phyloP scores from a whole-genome alignment of 2,329 filamentous ascomycete genomes.

The Didymella exigua region DNA sequence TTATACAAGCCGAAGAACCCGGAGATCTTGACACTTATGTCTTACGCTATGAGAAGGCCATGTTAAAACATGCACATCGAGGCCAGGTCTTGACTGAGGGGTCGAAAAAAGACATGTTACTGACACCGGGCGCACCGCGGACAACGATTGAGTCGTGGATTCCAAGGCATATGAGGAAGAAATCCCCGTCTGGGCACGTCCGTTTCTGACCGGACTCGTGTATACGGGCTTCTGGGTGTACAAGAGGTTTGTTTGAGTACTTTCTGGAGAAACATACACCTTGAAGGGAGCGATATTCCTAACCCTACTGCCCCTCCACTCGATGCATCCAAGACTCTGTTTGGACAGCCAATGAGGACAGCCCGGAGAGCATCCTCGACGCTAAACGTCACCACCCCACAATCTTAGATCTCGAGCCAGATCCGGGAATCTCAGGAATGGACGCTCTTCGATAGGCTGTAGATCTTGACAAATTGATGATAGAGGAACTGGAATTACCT shows the following conservation, averaged over 20 bases:
- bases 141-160: constrained; percentile 48
- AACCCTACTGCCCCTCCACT: neutral
- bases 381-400: neutral
- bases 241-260: constrained; percentile 22
- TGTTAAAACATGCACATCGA: constrained; percentile 46
- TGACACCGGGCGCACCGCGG: constrained; percentile 54
- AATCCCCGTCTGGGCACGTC: constrained; percentile 24
- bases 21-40: constrained; percentile 35
- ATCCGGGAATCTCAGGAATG: neutral
- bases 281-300: neutral
- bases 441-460: neutral
- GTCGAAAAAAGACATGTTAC: constrained; percentile 55
- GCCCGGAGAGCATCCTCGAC: neutral
- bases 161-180: constrained; percentile 21
- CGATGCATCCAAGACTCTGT: neutral
- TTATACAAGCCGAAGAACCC: constrained; percentile 13
- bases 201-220: constrained; percentile 17
- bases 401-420: neutral
- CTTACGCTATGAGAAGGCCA: constrained; percentile 43
- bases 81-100: constrained; percentile 51
- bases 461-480: constrained; percentile 8
- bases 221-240: constrained; percentile 27
- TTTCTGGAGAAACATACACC: too few species aligned
- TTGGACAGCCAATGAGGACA: neutral
- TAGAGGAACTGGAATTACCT: neutral